phyloP scores from a whole-genome alignment of 78 protist species.

The Polysphondylium violaceum region DNA sequence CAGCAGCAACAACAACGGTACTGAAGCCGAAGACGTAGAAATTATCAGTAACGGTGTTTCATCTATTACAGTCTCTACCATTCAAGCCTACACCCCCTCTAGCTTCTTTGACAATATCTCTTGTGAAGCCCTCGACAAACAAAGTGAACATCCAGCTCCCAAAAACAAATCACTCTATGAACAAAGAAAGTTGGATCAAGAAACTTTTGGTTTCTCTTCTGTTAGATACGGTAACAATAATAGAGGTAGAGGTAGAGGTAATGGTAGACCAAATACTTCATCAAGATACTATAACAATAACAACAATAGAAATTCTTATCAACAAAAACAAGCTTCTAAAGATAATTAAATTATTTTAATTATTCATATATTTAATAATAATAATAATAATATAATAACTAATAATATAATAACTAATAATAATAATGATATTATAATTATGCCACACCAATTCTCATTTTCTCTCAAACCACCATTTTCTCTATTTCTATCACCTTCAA shows the following conservation, averaged over 20 bases:
- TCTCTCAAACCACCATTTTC: too few relatives aligned
- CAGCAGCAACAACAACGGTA: neutral
- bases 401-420: too few relatives aligned
- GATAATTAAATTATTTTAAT: too few relatives aligned
- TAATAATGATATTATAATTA: too few relatives aligned
- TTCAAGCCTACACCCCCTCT: conserved; percentile 44
- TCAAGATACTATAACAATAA: conserved; percentile 28
- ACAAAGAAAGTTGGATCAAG: conserved; percentile 76
- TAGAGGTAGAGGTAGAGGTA: conserved; percentile 56
- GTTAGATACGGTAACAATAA: conserved; percentile 9
- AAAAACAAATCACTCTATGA: conserved; percentile 37
- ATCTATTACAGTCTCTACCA: neutral
- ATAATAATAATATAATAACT: too few relatives aligned
- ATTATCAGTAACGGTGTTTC: conserved; percentile 27
- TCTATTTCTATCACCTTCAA: neutral
- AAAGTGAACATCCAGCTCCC: neutral
- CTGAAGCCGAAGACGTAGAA: conserved; percentile 11
- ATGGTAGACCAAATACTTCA: conserved; percentile 14
- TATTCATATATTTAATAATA: too few relatives aligned
- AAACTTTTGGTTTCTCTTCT: conserved; percentile 66
- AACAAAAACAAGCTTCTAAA: too few relatives aligned
- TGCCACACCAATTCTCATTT: too few relatives aligned
- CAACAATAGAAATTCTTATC: neutral
- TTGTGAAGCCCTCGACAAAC: conserved; percentile 63
- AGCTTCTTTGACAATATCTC: conserved; percentile 68